Base-by-base conservation (phyloP, 768 basidiomycete species). In the Chalciporus pseudorubinellus region DNA sequence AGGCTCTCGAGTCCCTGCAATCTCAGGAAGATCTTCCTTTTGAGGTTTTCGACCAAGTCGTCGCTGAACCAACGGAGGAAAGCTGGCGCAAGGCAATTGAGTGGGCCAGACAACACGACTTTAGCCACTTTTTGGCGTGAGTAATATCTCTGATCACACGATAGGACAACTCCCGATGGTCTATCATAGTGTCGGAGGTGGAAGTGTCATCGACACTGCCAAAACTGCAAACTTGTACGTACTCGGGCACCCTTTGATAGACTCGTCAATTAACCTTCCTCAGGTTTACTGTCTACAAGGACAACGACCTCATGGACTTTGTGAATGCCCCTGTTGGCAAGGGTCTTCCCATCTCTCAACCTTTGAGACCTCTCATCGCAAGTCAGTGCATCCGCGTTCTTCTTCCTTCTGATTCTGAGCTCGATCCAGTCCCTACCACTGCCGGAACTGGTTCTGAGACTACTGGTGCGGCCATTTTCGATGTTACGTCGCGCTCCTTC, bases 241-340 rank as follows among this genome's bases (percentile, higher is more conserved):
- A 16, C 36, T 9, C 19, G n/a, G 31, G n/a, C 34, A 12, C 26
- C n/a, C 29, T 36, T 43, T 21, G 19, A 5, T 9, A 21, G 4
- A 0, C 14, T 3, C 42, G 8, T 43, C 14, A n/a, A 48, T 47
- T 56, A 38, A 65, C 49, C 13, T 34, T 19, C 19, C 3, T 10
- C 54, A 92, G 89, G 52, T 95, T 94, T 69, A 79, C 89, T 0
- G 90, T 91, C 11, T 98, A 98, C 76, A 87, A 87, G 59, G 92
- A 98, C 56, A 82, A 90, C 1, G 91, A 97, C 63, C 74, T 98
- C 10, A 88, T 94, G 74, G 95, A 98, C 67, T 98, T 95, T 68
- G 90, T 98, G 70, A 98, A 98, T 64, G 94, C 95, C 1, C 95
- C 95, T 0, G 77, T 98, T 47, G 95, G 95, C 39, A 94, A 92